Base-by-base conservation (phyloP, 805 yeast genomes). In the Ogataea parapolymorpha region DNA sequence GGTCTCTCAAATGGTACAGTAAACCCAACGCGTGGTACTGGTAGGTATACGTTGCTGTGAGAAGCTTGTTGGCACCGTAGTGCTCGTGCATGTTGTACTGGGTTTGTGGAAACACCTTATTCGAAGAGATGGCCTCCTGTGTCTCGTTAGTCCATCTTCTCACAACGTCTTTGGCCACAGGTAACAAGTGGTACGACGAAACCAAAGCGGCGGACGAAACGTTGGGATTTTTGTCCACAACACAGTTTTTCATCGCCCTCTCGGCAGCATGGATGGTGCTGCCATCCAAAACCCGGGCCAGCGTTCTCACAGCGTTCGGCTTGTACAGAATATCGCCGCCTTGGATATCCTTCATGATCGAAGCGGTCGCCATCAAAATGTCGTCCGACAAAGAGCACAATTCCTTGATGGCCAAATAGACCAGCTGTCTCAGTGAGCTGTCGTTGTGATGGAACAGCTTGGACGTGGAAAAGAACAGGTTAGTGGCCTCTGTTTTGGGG, bases 321-420 rank as follows among this genome's bases (percentile, higher is more conserved):
- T 89, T 88, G 66, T 84, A 89, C 47, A 88, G 70, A 49, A 79
- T 70, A 45, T 87, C 95, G 42, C 91, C 91, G 51, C 81, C 82
- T 67, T 95, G 97, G 40, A 93, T 87, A 67, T 93, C 99, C 67
- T 90, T 90, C 97, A 93, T 93, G 59, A 93, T 90, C 20, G 96
- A 89, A 2, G 96, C 87, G 20, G 99, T 93, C 20, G 91, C 97
- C 98, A 93, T 93, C 64, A 93, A 76, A 42, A 89, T 88, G 65
- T 93, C 97, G 53, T 87, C 86, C 15, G 96, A 87, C 48, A 84
- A 77, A 14, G 82, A 67, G 36, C 91, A 78, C 48, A 93, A 75
- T 64, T 91, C 97, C 69, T 93, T 93, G 65, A 91, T 89, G 12
- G 96, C 91, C 62, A 93, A 72, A 59, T 91, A 93, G 13, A 91